Evolutionary conservation across 441 rosid species (phyloP), one percentile per base, ranked within the genome.

Genomic region (Metrosideros polymorpha): DNA sequence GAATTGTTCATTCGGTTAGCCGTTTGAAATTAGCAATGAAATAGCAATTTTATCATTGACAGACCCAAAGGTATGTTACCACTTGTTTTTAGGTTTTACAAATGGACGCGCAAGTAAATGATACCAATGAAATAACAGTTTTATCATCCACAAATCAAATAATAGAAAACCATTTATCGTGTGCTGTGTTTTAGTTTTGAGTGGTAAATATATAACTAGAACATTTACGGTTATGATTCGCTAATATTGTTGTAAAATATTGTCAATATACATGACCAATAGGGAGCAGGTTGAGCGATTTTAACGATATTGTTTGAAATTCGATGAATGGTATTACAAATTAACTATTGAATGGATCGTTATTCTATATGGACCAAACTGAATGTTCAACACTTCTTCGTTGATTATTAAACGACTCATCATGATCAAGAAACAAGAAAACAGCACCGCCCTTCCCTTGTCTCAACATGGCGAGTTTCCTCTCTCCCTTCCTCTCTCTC

Each of bases 1-100:
- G 14, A 0, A 1, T 30, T 6, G 5, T 17, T 29, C 15, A 17
- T 61, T 4, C 0, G 12, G 1, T 3, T 30, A 54, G n/a, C n/a
- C 55, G 2, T 53, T 53, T 19, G n/a, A 4, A 30, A 17, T 17
- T 30, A 61, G 24, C 3, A 0, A 61, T 61, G 42, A 30, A 61
- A 61, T 7, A 30, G 2, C 39, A 30, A 15, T 8, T 30, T 30
- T 30, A 61, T 1, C 6, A 30, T 30, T 7, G 12, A 61, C 39
- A 61, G 0, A 30, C 6, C 15, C 12, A 61, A 18, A 1, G 1
- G 12, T 2, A 17, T 3, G 3, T 2, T 61, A 3, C 42, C 42
- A 7, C 22, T 30, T 61, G 0, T 7, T 61, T 61, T 61, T 61
- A 61, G 39, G 30, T 29, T 59, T 59, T 29, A 29, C 9, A 29